Base-by-base conservation (phyloP, 371 early-diverging fungal species). In the Actinomortierella wolfii region DNA sequence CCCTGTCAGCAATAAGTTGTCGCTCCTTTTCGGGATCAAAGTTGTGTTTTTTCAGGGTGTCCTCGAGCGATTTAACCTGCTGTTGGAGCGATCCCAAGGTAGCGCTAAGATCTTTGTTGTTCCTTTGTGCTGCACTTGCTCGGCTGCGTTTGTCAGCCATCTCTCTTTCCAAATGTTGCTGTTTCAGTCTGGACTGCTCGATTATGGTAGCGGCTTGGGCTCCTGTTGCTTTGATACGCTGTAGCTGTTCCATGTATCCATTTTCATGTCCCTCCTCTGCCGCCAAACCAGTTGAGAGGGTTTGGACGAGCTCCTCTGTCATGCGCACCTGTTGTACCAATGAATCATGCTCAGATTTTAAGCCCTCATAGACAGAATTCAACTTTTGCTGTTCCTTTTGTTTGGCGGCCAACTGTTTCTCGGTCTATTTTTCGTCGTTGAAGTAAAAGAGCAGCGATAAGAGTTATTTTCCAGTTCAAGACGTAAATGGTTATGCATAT, bases 201-300 rank as follows among this genome's bases (percentile, higher is more conserved):
- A 68, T 60, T n/a, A 57, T 18, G 1, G 77, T 65, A 11, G 65
- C 61, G 11, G 65, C 59, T 28, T 71, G 74, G 1, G 77, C 71
- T 15, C 61, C 67, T 2, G 57, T 67, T 14, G 60, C 57, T 49
- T 59, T 61, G 20, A 60, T 49, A 84, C 90, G 81, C 68, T 92
- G 91, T 9, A 98, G 74, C 67, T 97, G 97, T 66, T 96, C 92
- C 87, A 92, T 87, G 61, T 95, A 98, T 0, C 98, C 97, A 64
- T 89, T 93, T 59, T 97, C 95, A 54, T 92, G 89, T 3, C 97
- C 96, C 74, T 94, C 94, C 54, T 90, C 86, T 1, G 94, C 89
- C 2, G 97, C 83, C 18, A 97, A 78, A 34, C 99, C 99, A 0
- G 97, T 97, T 0, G 94, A 92, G 21, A 98, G 81, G 1, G 96